Evolutionary conservation across 352 stramenopile genomes (phyloP).

Genomic region (Phytophthora hibernalis): DNA sequence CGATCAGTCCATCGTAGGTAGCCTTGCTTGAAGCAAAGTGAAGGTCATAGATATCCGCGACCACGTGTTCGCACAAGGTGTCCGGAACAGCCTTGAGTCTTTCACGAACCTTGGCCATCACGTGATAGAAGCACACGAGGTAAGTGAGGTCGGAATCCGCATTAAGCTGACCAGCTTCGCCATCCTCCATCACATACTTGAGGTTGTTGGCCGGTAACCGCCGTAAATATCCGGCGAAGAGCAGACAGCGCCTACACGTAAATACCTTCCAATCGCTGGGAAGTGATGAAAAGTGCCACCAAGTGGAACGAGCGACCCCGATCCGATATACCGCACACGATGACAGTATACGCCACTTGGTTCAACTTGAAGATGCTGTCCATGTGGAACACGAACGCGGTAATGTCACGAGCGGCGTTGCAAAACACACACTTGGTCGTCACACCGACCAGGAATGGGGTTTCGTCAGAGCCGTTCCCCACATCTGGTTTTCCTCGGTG

Average conservation of each 20-base stretch:
- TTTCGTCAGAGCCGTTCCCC: slow-evolving; percentile 5
- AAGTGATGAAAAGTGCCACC: slow-evolving; percentile 22
- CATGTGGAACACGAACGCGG: slow-evolving; percentile 24
- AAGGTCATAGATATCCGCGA: slow-evolving; percentile 30
- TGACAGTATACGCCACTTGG: slow-evolving; percentile 16
- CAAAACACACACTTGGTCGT: background rate
- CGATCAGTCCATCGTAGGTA: background rate
- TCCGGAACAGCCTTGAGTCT: too few relatives aligned
- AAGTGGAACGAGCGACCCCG: slow-evolving; percentile 18
- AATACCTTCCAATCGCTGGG: background rate
- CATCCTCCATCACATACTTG: background rate
- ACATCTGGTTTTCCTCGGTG: slow-evolving; percentile 1
- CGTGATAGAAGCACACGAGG: slow-evolving; percentile 41
- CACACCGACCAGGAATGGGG: slow-evolving; percentile 7
- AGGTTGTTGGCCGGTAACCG: background rate
- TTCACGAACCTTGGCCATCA: slow-evolving; percentile 31
- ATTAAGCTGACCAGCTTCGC: too few relatives aligned
- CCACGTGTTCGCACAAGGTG: too few relatives aligned
- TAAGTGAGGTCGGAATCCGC: slow-evolving; percentile 7
- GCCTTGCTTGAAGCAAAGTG: slow-evolving; percentile 6
- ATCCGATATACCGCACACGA: slow-evolving; percentile 28
- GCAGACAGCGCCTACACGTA: background rate
- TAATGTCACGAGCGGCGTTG: background rate
- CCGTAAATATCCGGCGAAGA: background rate
- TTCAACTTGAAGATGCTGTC: slow-evolving; percentile 31